Base-by-base conservation (phyloP, 352 stramenopile genomes). In the Phytophthora sansomeana region DNA sequence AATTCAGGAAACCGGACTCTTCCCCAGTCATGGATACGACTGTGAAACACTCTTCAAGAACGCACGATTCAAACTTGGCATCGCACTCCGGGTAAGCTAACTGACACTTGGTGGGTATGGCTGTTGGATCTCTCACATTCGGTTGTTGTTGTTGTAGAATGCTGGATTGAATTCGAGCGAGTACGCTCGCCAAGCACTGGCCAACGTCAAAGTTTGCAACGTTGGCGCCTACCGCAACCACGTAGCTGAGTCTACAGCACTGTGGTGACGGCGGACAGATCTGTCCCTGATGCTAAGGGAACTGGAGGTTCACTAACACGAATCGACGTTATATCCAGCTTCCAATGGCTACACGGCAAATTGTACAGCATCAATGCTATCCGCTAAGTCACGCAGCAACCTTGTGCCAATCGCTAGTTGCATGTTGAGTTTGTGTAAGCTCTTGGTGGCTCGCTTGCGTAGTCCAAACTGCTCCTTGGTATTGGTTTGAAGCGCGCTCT, bases 41-140 rank as follows among this genome's bases (percentile, higher is more conserved):
- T 87, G 72, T 38, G 78, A 89, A 19, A 92, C 72, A 36, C 77
- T 94, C 1, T 94, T 94, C 69, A 89, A 89, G 61, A 91, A 92
- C 30, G 85, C 85, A n/a, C 77, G 83, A 5, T 94, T 94, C 58
- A 90, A 91, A 51, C 76, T 94, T 13, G 85, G 85, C 0, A 69
- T 94, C 11, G 85, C 85, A 21, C 73, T 94, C 9, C 83, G 83
- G 32, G 81, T 90, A 66, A 10, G 69, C 33, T 24, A 41, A 17
- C 10, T 59, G 21, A 7, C 13, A 3, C 35, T 53, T 17, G 21
- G 21, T 3, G 38, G 38, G 38, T n/a, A 17, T 28, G 26, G 13
- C 36, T 60, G 16, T 29, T 56, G 6, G 9, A 43, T 16, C 17
- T 57, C 16, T 30, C n/a, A 30, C 36, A 9, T 5, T 53, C 13